These are phyloP conservation scores for Chrysanthemum seticuspe DNA, from an alignment of 129 eudicot species.

Conservation along the genomic window DNA sequence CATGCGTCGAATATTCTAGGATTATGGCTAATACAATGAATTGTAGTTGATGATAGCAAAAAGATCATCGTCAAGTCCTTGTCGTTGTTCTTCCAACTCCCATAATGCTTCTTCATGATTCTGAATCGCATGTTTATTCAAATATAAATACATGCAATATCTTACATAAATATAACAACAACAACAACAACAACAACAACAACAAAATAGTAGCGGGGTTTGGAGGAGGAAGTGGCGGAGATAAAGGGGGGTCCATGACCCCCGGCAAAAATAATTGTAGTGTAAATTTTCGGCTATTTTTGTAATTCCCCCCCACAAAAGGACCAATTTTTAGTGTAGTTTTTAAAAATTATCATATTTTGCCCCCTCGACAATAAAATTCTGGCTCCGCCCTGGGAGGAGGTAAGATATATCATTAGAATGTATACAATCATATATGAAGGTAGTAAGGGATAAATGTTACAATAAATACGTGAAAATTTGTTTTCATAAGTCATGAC, in stretches of 20 bases:
- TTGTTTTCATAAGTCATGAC: not conserved
- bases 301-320: no score
- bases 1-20: not conserved
- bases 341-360: no score
- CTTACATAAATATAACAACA: not conserved
- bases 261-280: no score
- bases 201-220: no score
- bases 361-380: no score
- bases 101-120: slow-evolving; percentile 18
- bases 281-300: no score
- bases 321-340: not conserved
- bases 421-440: no score
- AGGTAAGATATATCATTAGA: no score
- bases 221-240: no score
- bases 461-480: not conserved
- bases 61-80: slow-evolving; percentile 25
- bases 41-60: slow-evolving; percentile 23
- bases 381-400: no score
- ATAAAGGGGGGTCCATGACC: no score
- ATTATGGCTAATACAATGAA: slow-evolving; percentile 7
- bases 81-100: slow-evolving; percentile 21
- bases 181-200: no score
- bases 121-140: slow-evolving; percentile 1
- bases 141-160: not conserved
- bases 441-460: not conserved